Evolutionary conservation across 805 yeast genomes (phyloP).

Genomic region (Yarrowia sp.): DNA sequence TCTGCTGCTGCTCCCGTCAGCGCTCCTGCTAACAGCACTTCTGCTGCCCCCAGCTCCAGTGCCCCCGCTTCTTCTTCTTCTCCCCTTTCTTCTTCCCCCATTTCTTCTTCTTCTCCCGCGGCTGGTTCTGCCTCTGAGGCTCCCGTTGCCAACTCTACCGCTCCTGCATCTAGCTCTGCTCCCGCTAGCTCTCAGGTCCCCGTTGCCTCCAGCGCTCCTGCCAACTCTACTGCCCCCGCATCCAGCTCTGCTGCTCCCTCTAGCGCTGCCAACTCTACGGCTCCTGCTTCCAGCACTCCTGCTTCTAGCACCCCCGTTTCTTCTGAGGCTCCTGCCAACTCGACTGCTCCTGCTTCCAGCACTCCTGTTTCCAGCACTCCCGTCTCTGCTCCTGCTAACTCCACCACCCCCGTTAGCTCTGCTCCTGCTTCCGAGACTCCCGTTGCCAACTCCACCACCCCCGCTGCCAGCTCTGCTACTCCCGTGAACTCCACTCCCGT

Average conservation of each 20-base stretch:
- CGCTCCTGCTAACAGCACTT: not conserved
- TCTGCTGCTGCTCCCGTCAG: not conserved
- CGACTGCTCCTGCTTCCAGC: not conserved
- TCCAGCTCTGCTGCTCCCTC: not conserved
- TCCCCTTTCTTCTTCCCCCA: not conserved
- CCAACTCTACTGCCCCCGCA: not conserved
- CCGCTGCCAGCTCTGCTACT: too few species aligned
- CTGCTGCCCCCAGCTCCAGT: not conserved
- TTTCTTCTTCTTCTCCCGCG: not conserved
- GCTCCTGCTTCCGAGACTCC: not conserved
- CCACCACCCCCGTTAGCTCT: not conserved
- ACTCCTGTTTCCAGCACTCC: not conserved
- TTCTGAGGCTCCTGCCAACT: not conserved
- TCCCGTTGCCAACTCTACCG: not conserved
- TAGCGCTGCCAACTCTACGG: not conserved
- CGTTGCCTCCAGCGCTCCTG: not conserved
- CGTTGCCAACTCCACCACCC: not conserved
- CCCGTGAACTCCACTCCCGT: too few species aligned
- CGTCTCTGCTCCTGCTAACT: not conserved
- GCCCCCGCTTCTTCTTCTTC: not conserved
- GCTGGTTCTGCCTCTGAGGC: not conserved
- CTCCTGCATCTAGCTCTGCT: not conserved
- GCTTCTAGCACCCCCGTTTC: not conserved
- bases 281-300: not conserved
- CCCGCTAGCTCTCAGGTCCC: not conserved